Evolutionary conservation across 345 rosid species (phyloP).

Genomic region (Laguncularia racemosa): DNA sequence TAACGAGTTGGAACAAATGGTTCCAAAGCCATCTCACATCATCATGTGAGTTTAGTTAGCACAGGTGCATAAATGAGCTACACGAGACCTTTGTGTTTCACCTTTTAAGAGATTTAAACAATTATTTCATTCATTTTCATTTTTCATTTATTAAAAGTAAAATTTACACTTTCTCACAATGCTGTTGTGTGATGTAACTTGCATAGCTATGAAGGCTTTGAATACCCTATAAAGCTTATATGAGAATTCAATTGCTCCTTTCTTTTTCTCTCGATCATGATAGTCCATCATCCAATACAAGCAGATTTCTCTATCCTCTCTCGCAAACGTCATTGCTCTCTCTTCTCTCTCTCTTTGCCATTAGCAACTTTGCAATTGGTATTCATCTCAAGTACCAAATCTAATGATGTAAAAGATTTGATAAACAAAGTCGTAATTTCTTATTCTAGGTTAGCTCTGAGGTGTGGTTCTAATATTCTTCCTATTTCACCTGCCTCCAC

Average conservation of each 20-base stretch:
- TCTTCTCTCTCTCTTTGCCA: slow-evolving; percentile 2
- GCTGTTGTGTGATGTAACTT: slow-evolving; percentile 20
- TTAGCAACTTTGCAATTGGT: background rate
- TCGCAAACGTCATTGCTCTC: slow-evolving; percentile 5
- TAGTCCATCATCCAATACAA: no score
- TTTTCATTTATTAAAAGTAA: background rate
- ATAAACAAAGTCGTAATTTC: no score
- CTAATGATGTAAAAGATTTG: no score
- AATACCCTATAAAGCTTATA: slow-evolving; percentile 47
- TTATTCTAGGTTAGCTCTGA: no score
- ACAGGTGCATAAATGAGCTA: slow-evolving; percentile 4
- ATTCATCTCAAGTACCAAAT: background rate
- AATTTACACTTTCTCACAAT: no score
- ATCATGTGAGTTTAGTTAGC: slow-evolving; percentile 9
- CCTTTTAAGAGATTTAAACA: background rate
- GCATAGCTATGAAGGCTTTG: slow-evolving; percentile 55
- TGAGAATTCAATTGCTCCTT: slow-evolving; percentile 44
- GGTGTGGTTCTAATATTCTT: no score
- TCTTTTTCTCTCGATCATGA: slow-evolving; percentile 7
- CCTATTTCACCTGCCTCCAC: no score
- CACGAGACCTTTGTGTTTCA: background rate
- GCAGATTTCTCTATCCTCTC: slow-evolving; percentile 5
- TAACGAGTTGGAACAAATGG: no score
- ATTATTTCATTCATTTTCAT: no score
- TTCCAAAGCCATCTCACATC: slow-evolving; percentile 1